Evolutionary conservation across 768 basidiomycete genomes (phyloP), one percentile per base, ranked within the genome.

Genomic region (Kwoniella sp.): DNA sequence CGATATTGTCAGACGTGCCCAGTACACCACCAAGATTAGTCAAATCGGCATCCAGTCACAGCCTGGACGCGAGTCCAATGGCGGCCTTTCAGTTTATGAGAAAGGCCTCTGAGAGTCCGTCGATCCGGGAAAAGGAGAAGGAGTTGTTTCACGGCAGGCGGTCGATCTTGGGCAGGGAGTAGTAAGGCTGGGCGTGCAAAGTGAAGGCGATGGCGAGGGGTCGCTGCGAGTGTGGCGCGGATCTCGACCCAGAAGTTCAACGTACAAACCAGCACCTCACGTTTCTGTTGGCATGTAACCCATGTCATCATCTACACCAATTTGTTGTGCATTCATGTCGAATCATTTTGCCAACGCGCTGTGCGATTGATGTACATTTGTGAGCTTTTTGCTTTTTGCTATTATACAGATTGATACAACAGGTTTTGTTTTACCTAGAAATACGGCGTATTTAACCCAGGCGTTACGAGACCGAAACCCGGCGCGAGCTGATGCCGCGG

Each of bases 31-130:
- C 62, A 5, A 61, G 53, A 22, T 9, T 50, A 12, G 38, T 41
- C 9, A 22, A 29, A 22, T 47, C 58, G 25, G 30, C 11, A 9
- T 48, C 58, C 26, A 30, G 23, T 13, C 47, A 50, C 9, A 59
- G 30, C 26, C 45, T 59, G 28, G 26, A 28, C 17, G 58, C 51
- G 25, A 65, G 63, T 23, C 63, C 65, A 12, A 78, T 92, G 57
- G 87, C 88, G 8, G 86, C 92, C 0, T 81, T 95, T 52, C 91
- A 94, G 76, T 93, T 92, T 81, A 86, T 95, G 69, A 85, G 92
- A 61, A 87, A 88, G 54, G 92, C 90, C 41, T 72, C 70, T 11
- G 74, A 77, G 29, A 70, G 67, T 30, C 76, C 76, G 13, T 58
- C 66, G 4, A 52, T 71, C 17, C 56, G 72, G 37, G 72, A 75